Evolutionary conservation across 2,329 filamentous ascomycete species (phyloP), one percentile per base, ranked within the genome.

Genomic region (Claviceps monticola): DNA sequence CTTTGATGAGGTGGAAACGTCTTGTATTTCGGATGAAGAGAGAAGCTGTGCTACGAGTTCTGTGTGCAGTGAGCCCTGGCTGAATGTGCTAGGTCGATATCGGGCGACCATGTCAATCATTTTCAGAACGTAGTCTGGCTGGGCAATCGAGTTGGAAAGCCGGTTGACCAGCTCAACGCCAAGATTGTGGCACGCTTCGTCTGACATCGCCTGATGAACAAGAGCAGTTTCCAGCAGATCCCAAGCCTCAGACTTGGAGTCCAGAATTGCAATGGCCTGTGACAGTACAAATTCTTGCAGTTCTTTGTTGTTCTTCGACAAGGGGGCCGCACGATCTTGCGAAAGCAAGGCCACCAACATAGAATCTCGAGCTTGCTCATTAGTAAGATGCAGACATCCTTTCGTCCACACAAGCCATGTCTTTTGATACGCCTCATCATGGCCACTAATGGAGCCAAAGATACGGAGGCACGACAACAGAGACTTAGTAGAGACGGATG

Each of bases 401-500:
- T 67, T 60, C 0, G 73, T 61, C 59, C 76, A 73, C 0, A 63
- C 58, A 23, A 62, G 65, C 75, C 76, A 80, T 1, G 74, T 64
- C 1, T 57, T 55, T 9, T 64, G 60, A 49, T 74, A 76, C 0
- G 63, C 60, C 0, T 59, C 57, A 0, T 62, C 62, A 52, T 64
- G 70, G 51, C 59, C 68, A 41, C 66, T 65, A 16, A 71, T 68
- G 34, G 69, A 62, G 1, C 75, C 74, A 42, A 82, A 69, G 0
- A 75, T 65, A 47, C 82, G 75, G 0, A 95, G 69, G 11, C 82
- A 79, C 0, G 82, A 77, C 7, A 89, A 70, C 0, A 95, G 65
- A 49, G 83, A 76, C 2, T 76, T 66, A 0, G 80, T 78, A 1
- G 88, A 90, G 0, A 85, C 79, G 0, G 87, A 89, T 2, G 75